Conservation (phyloP, 1,284 basidiomycete genomes). For the Trametes sp. region DNA sequence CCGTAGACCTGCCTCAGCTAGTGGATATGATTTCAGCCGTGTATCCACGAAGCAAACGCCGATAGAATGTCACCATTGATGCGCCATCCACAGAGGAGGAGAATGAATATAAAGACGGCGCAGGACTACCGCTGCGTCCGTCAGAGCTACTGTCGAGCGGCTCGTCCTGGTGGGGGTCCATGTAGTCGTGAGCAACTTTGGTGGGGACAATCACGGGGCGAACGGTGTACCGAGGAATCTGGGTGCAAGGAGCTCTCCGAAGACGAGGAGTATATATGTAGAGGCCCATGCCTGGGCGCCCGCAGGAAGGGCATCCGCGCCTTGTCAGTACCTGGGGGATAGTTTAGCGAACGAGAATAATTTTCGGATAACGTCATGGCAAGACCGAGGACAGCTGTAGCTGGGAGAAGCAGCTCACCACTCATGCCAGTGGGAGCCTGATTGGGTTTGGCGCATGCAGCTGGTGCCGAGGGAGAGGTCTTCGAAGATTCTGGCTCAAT, state of each 20-base stretch:
- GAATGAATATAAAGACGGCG: conserved; percentile 45
- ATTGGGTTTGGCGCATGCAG: conserved; percentile 27
- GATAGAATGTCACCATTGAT: conserved; percentile 33
- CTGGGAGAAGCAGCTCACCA: conserved; percentile 22
- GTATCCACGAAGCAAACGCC: neutral
- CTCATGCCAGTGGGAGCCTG: conserved; percentile 24
- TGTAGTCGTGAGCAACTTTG: conserved; percentile 15
- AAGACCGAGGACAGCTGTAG: conserved; percentile 16
- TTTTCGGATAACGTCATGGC: conserved; percentile 25
- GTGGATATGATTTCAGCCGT: neutral
- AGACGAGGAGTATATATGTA: conserved; percentile 27
- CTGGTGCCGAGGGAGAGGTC: conserved; percentile 16
- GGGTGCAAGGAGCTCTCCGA: conserved; percentile 13
- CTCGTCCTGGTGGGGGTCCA: conserved; percentile 26
- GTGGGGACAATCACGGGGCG: conserved; percentile 6
- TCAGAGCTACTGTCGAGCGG: conserved; percentile 22
- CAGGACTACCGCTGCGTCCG: conserved; percentile 38
- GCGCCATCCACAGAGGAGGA: conserved; percentile 43
- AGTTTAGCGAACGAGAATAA: conserved; percentile 14
- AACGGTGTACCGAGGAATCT: conserved; percentile 22
- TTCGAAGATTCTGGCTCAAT: conserved; percentile 19
- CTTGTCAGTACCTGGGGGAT: conserved; percentile 17
- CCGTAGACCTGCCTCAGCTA: conserved; percentile 44
- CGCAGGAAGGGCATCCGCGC: conserved; percentile 18
- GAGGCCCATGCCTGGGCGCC: conserved; percentile 19